Conservation (phyloP, 2,329 filamentous ascomycete genomes). For the Aspergillus aculeatus region DNA sequence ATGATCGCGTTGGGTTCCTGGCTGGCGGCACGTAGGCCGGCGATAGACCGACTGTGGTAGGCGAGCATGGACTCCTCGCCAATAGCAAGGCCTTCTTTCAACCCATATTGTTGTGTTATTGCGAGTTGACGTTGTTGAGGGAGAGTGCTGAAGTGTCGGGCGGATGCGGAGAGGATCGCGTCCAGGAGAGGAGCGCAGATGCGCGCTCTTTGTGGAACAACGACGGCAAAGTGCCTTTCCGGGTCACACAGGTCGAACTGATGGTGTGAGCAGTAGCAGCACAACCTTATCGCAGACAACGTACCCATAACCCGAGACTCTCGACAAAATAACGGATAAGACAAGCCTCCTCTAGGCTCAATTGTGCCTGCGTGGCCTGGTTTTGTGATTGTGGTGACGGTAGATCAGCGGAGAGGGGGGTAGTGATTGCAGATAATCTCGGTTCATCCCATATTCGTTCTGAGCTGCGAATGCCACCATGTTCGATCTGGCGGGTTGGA, state of each 20-base stretch:
- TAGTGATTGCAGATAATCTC: neutral
- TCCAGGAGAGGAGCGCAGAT: slow-evolving; percentile 41
- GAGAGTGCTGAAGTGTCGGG: slow-evolving; percentile 34
- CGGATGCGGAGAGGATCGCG: slow-evolving; percentile 37
- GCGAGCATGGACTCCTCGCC: slow-evolving; percentile 32
- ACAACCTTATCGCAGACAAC: neutral
- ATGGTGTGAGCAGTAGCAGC: slow-evolving; percentile 22
- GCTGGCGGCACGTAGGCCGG: slow-evolving; percentile 35
- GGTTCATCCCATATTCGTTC: neutral
- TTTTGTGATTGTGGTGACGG: neutral
- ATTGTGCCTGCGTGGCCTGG: neutral
- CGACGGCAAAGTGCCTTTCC: slow-evolving; percentile 37
- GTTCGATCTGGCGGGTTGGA: neutral
- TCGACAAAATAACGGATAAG: slow-evolving; percentile 21
- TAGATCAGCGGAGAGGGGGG: neutral
- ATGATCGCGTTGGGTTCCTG: slow-evolving; percentile 4
- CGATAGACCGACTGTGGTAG: slow-evolving; percentile 42
- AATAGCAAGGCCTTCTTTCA: slow-evolving; percentile 19
- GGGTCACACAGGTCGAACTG: slow-evolving; percentile 44
- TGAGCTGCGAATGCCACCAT: neutral
- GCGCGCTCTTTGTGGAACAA: slow-evolving; percentile 42
- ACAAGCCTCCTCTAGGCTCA: slow-evolving; percentile 17
- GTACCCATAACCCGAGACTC: slow-evolving; percentile 19
- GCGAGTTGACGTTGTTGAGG: slow-evolving; percentile 11
- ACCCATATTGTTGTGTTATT: slow-evolving; percentile 8